These are phyloP conservation scores for Pterothamnion heteromorphum DNA, from an alignment of 31 red algal genomes.

Conservation along the genomic window DNA sequence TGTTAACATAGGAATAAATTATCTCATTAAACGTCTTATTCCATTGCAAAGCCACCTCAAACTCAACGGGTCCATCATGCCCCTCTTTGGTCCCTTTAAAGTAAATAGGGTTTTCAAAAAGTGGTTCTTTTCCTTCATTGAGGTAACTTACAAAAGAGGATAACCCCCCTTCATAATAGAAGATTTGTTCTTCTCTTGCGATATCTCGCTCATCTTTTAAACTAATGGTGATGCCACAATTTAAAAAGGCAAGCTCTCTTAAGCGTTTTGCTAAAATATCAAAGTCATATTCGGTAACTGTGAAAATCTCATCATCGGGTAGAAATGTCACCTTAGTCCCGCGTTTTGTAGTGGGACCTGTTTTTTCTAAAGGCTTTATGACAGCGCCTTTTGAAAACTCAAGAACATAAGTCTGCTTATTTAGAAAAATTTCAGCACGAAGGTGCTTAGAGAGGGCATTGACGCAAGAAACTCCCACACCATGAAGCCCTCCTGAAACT, in stretches of 20 bases:
- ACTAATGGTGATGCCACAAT: not conserved
- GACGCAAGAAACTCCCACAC: conserved; percentile 46
- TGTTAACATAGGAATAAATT: not conserved
- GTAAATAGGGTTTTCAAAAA: not conserved
- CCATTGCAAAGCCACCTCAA: not conserved
- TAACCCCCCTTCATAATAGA: conserved; percentile 28
- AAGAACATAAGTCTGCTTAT: not conserved
- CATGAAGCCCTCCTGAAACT: conserved; percentile 47
- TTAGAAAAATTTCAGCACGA: not conserved
- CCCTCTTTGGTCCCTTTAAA: conserved; percentile 22
- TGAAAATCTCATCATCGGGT: conserved; percentile 43
- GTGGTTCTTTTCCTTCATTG: conserved; percentile 6
- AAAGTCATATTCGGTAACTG: not conserved
- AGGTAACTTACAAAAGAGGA: not conserved
- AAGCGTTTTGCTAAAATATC: conserved; percentile 23
- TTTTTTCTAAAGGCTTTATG: not conserved
- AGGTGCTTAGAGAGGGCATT: conserved; percentile 20
- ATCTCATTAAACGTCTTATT: not conserved
- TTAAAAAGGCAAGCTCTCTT: not conserved
- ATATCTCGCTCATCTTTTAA: conserved; percentile 36
- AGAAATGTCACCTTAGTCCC: conserved; percentile 25
- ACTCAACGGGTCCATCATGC: not conserved
- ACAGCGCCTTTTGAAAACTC: not conserved
- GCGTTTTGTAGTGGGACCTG: not conserved
- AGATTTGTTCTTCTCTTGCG: not conserved